These are phyloP conservation scores for Linaria vulgaris DNA, from an alignment of 257 asterid genomes.

Conservation along the genomic window DNA sequence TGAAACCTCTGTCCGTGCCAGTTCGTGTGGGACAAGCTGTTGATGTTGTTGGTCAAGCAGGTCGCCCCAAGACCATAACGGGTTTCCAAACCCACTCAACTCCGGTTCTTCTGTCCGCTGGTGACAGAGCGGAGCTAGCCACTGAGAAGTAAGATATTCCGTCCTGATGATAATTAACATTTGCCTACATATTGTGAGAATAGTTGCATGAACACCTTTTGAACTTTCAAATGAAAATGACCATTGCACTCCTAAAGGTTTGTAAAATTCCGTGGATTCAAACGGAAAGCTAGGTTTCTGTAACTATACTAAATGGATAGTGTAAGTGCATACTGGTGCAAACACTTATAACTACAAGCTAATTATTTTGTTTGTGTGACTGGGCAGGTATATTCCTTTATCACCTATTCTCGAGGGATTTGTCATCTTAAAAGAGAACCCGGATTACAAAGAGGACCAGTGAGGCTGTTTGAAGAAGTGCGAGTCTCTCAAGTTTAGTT, in stretches of 20 bases:
- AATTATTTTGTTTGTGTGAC: background rate
- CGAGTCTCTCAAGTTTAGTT: too few species aligned
- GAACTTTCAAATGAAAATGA: too few species aligned
- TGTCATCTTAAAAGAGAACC: slow-evolving; percentile 87
- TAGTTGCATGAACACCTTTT: too few species aligned
- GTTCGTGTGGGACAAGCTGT: slow-evolving; percentile 99
- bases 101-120: slow-evolving; percentile 91
- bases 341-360: background rate
- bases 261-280: too few species aligned
- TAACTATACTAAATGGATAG: too few species aligned
- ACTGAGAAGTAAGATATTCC: slow-evolving; percentile 76
- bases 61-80: slow-evolving; percentile 94
- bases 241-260: too few species aligned
- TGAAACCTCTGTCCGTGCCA: slow-evolving; percentile 83
- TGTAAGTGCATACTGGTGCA: too few species aligned
- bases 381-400: slow-evolving; percentile 74
- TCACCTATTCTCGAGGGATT: slow-evolving; percentile 97
- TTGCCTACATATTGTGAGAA: too few species aligned
- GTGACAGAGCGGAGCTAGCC: slow-evolving; percentile 97
- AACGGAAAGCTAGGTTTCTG: too few species aligned
- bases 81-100: slow-evolving; percentile 96
- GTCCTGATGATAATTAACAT: too few species aligned
- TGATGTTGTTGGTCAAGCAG: slow-evolving; percentile 95
- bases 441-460: slow-evolving; percentile 70
- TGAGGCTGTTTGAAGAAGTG: too few species aligned